A percentile compares a stretch with the other conserved stretches of the same genome.
Conservation (phyloP, 192 early-diverging fungal genomes). For the Backusella australiensis region DNA sequence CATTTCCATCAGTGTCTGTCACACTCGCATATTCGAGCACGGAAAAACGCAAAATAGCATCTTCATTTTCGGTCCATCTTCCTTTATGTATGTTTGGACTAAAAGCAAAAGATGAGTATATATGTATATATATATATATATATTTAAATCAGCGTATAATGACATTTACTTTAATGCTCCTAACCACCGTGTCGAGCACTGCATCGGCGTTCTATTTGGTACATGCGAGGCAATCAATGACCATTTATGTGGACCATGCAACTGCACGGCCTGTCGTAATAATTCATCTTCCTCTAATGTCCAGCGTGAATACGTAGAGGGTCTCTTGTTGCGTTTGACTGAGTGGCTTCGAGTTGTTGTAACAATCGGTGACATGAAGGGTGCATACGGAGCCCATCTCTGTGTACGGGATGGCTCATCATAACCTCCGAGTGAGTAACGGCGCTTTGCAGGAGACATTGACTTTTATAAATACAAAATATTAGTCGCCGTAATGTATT, state of each 20-base stretch:
- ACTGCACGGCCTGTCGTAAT: slow-evolving; percentile 37
- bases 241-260: slow-evolving; percentile 50
- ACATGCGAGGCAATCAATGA: slow-evolving; percentile 47
- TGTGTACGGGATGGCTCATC: neutral
- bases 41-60: slow-evolving; percentile 38
- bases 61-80: slow-evolving; percentile 49
- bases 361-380: slow-evolving; percentile 13
- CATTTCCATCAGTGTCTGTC: slow-evolving; percentile 35
- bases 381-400: slow-evolving; percentile 11
- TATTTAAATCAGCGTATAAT: neutral
- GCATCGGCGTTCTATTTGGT: slow-evolving; percentile 51
- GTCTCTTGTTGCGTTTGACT: slow-evolving; percentile 35
- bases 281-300: slow-evolving; percentile 45
- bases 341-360: slow-evolving; percentile 15
- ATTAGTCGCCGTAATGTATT: neutral
- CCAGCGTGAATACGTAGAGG: slow-evolving; percentile 46
- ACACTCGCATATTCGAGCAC: slow-evolving; percentile 41
- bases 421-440: slow-evolving; percentile 14
- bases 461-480: neutral
- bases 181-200: slow-evolving; percentile 50
- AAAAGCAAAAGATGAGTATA: neutral
- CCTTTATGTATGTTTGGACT: slow-evolving; percentile 52
- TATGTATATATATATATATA: neutral
- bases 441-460: slow-evolving; percentile 7
- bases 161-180: slow-evolving; percentile 41